Base-by-base conservation (phyloP, 345 rosid species). In the Eucalyptus viminalis region DNA sequence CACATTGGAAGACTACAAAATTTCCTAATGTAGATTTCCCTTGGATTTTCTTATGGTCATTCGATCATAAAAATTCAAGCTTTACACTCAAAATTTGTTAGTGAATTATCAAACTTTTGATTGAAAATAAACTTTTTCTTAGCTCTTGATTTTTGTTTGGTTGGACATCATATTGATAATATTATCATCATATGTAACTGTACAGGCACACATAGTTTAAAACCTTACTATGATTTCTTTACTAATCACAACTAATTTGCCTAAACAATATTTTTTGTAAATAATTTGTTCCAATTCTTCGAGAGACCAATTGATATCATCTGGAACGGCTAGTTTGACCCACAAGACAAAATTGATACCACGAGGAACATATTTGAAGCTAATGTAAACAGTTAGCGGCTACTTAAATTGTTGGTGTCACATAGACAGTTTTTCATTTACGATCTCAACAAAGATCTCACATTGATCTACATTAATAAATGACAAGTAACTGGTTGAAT, bases 271-370 rank as follows among this genome's bases (percentile, higher is more conserved):
- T 49, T 47, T 53, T 10, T 17, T 53, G 53, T 14, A 50, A 50
- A 50, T 50, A 50, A 5, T 14, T 50, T 14, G 53, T 50, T 50
- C 53, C 53, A 50, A 50, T 50, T 14, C 53, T 50, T 14, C 7
- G 3, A 50, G 53, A 50, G 7, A 50, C 17, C 53, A 50, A 50
- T 50, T 50, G 19, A 50, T 50, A 50, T 50, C 53, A 50, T 50
- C 0, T 50, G 53, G 7, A 50, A 14, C 1, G 3, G 53, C 7
- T 0, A 1, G 3, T 50, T 50, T 50, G 53, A 50, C 53, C 7
- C 19, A 0, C 53, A 50, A 50, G 53, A 50, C 53, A 50, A 50
- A 50, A 50, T 50, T 6, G 7, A 50, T 50, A 2, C 53, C 53
- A 14, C 1, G 1, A 50, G 53, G 53, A 14, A 14, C 53, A 14